Evolutionary conservation across 139 green algal species (phyloP).

Genomic region (Yamagishiella unicocca): DNA sequence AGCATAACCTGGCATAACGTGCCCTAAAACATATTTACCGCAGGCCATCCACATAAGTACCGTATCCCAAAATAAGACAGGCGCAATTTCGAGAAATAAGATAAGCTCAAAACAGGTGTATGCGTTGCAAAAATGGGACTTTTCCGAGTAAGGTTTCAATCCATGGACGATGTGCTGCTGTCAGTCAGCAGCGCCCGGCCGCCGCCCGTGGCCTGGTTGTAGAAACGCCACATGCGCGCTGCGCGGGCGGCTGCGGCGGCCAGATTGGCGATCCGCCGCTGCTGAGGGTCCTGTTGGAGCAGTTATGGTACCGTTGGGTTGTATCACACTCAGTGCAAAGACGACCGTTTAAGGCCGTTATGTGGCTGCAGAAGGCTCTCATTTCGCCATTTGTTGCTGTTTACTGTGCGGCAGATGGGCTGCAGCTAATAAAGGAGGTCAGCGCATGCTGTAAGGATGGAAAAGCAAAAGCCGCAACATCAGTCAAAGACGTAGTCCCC

Average conservation of each 20-base stretch:
- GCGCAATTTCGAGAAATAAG: no score
- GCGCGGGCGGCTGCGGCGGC: constrained; percentile 44
- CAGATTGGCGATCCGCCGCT: constrained; percentile 43
- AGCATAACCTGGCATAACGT: no score
- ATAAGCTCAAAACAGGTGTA: no score
- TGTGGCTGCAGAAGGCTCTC: neutral
- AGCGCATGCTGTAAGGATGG: neutral
- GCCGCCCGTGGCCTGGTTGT: neutral
- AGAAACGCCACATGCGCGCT: constrained; percentile 44
- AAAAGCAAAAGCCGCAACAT: neutral
- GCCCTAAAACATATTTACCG: no score
- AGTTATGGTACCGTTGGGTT: no score
- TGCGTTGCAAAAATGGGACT: no score
- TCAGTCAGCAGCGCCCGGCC: neutral
- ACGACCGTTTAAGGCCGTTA: neutral
- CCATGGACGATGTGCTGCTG: constrained; percentile 5
- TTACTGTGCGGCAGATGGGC: neutral
- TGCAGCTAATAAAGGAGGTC: neutral
- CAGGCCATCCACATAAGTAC: no score
- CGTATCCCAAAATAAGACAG: no score
- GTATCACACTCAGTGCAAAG: no score
- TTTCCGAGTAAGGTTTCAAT: no score
- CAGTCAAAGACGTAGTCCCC: neutral
- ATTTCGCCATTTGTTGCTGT: neutral
- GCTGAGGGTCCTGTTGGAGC: constrained; percentile 13